phyloP scores from a whole-genome alignment of 2,329 filamentous ascomycete genomes.

The Phaeoacremonium minimum region DNA sequence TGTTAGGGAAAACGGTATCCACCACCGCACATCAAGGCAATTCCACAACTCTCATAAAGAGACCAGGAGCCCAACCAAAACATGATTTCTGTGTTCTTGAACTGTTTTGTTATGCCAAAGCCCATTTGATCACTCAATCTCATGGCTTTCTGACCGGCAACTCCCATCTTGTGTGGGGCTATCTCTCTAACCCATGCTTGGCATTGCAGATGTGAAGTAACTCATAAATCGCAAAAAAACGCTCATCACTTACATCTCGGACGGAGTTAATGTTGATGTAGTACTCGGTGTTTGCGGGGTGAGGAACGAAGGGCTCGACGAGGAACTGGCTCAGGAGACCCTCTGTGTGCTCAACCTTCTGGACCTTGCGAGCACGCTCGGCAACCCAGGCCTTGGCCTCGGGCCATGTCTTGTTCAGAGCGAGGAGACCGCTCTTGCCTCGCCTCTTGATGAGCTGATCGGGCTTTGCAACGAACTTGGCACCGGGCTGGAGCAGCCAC shows the following conservation, averaged over 20 bases:
- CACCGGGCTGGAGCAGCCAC: slow-evolving; percentile 78
- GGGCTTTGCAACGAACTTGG: slow-evolving; percentile 94
- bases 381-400: slow-evolving; percentile 94
- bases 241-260: too few relatives aligned
- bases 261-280: slow-evolving; percentile 99
- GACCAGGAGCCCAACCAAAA: neutral
- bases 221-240: too few relatives aligned
- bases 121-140: neutral
- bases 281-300: slow-evolving; percentile 93
- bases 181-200: too few relatives aligned
- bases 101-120: neutral
- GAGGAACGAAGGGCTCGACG: slow-evolving; percentile 96
- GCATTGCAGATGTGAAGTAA: too few relatives aligned
- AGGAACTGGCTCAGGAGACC: slow-evolving; percentile 92
- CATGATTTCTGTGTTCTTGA: neutral
- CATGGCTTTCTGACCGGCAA: neutral
- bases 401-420: slow-evolving; percentile 94
- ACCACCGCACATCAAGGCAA: neutral
- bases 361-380: slow-evolving; percentile 83
- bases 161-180: too few relatives aligned
- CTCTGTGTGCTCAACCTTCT: slow-evolving; percentile 87
- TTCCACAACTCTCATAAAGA: neutral
- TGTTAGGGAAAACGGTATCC: neutral
- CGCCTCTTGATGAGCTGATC: slow-evolving; percentile 99
- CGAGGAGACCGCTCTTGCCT: slow-evolving; percentile 96